Conservation (phyloP, 495 filamentous ascomycete species). For the Parachaetomium inaequale region DNA sequence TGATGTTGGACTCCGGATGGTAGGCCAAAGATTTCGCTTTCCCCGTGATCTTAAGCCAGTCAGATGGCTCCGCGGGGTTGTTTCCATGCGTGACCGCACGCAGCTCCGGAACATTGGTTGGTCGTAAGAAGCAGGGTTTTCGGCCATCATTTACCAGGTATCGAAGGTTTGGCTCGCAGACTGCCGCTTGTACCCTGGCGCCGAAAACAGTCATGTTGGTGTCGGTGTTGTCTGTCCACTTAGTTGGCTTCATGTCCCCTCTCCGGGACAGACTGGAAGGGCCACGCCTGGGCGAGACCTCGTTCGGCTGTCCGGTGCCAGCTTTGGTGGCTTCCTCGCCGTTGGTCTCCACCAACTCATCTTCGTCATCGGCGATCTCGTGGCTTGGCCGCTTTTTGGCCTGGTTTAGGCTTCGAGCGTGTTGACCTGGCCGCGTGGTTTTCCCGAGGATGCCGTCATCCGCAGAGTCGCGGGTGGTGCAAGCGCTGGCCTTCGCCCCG, state of each 20-base stretch:
- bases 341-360: conserved; percentile 3
- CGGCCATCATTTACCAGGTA: background rate
- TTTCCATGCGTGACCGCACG: conserved; percentile 17
- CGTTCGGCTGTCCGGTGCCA: background rate
- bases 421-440: background rate
- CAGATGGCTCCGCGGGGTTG: background rate
- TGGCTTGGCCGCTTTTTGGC: conserved; percentile 13
- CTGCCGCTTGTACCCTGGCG: conserved; percentile 8
- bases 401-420: background rate
- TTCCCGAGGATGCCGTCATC: conserved; percentile 17
- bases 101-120: conserved; percentile 7
- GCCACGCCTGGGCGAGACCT: background rate
- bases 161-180: conserved; percentile 19
- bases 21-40: conserved; percentile 8
- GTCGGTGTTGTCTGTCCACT: background rate
- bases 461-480: conserved; percentile 15
- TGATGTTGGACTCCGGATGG: conserved; percentile 4
- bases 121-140: conserved; percentile 3
- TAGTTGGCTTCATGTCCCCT: conserved; percentile 13
- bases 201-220: too few relatives aligned
- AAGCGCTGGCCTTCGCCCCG: background rate
- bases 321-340: background rate
- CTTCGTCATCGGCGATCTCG: conserved; percentile 1
- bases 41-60: conserved; percentile 26
- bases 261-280: conserved; percentile 21